Evolutionary conservation across 192 early-diverging fungal species (phyloP), one percentile per base, ranked within the genome.

Genomic region (Coemansia sp.): DNA sequence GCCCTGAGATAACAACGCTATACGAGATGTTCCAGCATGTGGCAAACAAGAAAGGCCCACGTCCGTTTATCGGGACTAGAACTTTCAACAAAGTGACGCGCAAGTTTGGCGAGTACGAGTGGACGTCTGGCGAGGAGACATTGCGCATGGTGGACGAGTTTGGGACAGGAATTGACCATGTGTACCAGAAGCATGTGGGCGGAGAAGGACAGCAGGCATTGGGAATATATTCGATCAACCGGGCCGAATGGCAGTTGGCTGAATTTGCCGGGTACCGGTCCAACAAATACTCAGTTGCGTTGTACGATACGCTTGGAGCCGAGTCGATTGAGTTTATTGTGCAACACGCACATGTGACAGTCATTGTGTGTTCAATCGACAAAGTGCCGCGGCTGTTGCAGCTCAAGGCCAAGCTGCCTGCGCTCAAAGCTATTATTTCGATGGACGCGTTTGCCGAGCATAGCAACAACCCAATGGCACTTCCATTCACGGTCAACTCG

Each of bases 301-400:
- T 98, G 23, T 94, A 95, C 68, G 94, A 96, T 61, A 94, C 93
- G 7, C 81, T 96, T 19, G 96, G 92, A 20, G 82, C 88, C 1
- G 89, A 93, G 20, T 83, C 92, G 1, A 81, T 95, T 16, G 85
- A 90, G 76, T 94, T 86, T 60, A 90, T 96, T 22, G 66, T 96
- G 14, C 90, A 90, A 69, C 92, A 95, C 55, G 83, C 93, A 4
- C 89, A 88, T 24, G 69, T 91, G 39, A 61, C 84, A 1, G 73
- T 88, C 14, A 61, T 93, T 5, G 83, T 91, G 24, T 87, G 88
- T 48, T 87, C 85, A 11, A 64, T 82, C 32, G 85, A 84, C 59
- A 82, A 87, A 64, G 54, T 90, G 26, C 81, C 85, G 47, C 79
- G 78, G 64, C 54, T 88, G 51, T 51, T 93, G 47, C 73, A 74